phyloP scores from a whole-genome alignment of 2,329 filamentous ascomycete species.

The Xylariaceae sp. region DNA sequence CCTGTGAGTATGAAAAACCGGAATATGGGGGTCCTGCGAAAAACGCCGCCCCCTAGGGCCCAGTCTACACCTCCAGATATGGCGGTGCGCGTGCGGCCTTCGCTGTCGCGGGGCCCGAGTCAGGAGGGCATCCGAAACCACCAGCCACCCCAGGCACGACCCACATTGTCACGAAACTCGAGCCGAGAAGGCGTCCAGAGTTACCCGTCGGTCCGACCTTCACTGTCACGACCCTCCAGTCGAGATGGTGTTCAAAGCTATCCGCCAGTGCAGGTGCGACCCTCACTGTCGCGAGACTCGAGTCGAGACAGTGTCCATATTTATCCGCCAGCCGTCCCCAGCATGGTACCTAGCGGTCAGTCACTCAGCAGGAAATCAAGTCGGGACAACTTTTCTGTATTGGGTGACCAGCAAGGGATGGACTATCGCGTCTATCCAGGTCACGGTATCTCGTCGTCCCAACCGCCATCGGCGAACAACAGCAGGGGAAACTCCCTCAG shows the following conservation, averaged over 20 bases:
- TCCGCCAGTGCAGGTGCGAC: constrained; percentile 6
- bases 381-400: no score
- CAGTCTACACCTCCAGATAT: constrained; percentile 26
- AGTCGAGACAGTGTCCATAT: no score
- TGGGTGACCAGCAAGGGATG: no score
- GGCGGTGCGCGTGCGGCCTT: constrained; percentile 8
- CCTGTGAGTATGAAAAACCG: constrained; percentile 37
- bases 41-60: constrained; percentile 28
- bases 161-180: constrained; percentile 7
- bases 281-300: constrained; percentile 7
- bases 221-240: constrained; percentile 10
- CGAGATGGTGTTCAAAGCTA: constrained; percentile 15
- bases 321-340: no score
- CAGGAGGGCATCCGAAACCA: constrained; percentile 21
- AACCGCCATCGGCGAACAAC: constrained; percentile 18
- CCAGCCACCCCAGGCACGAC: constrained; percentile 6
- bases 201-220: constrained; percentile 7
- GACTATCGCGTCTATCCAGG: no score
- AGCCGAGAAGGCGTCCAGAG: constrained; percentile 16
- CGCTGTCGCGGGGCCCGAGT: constrained; percentile 22
- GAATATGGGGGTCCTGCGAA: constrained; percentile 26
- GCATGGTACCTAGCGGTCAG: no score
- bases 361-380: no score
- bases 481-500: constrained; percentile 26
- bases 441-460: constrained; percentile 12